Evolutionary conservation across 768 basidiomycete genomes (phyloP).

Genomic region (Xanthoconium stramineum): DNA sequence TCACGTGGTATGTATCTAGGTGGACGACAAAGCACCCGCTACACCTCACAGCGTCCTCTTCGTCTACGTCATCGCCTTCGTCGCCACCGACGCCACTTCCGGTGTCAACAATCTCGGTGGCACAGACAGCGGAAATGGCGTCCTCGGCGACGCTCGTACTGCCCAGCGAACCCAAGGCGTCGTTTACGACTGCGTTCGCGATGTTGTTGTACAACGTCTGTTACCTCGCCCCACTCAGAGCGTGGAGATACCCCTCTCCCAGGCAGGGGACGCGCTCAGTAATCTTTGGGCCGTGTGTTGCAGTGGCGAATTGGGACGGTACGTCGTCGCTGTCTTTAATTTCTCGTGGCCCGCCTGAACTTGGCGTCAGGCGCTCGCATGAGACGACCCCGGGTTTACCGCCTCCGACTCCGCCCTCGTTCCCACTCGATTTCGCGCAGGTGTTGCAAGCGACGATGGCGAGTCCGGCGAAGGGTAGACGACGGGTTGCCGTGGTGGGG

Average conservation of each 20-base stretch:
- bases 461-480: constrained; percentile 43
- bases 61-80: constrained; percentile 34
- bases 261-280: constrained; percentile 72
- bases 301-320: constrained; percentile 68
- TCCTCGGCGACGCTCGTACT: constrained; percentile 33
- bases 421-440: constrained; percentile 74
- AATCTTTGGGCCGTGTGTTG: constrained; percentile 84
- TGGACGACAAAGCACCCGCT: constrained; percentile 69
- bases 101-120: constrained; percentile 1
- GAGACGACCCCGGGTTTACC: constrained; percentile 54
- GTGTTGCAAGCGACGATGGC: constrained; percentile 74
- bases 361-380: constrained; percentile 50
- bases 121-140: constrained; percentile 4
- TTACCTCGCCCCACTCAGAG: constrained; percentile 79
- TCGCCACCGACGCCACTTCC: constrained; percentile 27
- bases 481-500: constrained; percentile 15
- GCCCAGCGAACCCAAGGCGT: constrained; percentile 34
- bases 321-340: constrained; percentile 21
- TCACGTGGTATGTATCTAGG: constrained; percentile 30
- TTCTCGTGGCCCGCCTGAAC: neutral
- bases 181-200: constrained; percentile 78
- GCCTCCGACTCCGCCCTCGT: constrained; percentile 61
- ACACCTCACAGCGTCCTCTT: constrained; percentile 48
- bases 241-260: constrained; percentile 70
- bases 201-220: constrained; percentile 83